These are phyloP conservation scores for Pythium aquatile DNA, from an alignment of 352 stramenopile genomes.

Conservation along the genomic window DNA sequence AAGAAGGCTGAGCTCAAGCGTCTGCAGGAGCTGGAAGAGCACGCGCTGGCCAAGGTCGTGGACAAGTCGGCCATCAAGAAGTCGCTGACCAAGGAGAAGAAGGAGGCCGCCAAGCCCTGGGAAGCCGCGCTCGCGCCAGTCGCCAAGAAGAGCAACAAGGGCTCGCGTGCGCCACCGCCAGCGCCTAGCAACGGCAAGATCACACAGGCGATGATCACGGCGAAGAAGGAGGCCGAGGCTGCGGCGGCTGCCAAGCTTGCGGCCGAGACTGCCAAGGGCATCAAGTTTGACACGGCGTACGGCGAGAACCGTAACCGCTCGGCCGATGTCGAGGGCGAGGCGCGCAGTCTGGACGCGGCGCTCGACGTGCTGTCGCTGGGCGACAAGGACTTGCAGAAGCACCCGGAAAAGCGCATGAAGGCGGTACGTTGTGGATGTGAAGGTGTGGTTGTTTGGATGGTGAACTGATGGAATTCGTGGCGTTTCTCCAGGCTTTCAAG, in stretches of 20 bases:
- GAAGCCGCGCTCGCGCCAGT: slow-evolving; percentile 60
- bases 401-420: slow-evolving; percentile 71
- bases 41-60: slow-evolving; percentile 44
- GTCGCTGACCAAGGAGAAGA: slow-evolving; percentile 58
- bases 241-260: slow-evolving; percentile 30
- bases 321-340: slow-evolving; percentile 40
- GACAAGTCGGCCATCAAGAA: slow-evolving; percentile 58
- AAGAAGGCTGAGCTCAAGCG: slow-evolving; percentile 77
- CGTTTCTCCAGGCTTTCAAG: slow-evolving; percentile 54
- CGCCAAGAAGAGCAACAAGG: slow-evolving; percentile 69
- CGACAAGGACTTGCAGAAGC: slow-evolving; percentile 54
- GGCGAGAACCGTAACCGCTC: slow-evolving; percentile 61
- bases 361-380: slow-evolving; percentile 53
- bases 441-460: neutral
- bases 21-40: slow-evolving; percentile 64
- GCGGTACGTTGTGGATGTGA: slow-evolving; percentile 29
- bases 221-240: slow-evolving; percentile 45
- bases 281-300: slow-evolving; percentile 60
- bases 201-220: slow-evolving; percentile 51
- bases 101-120: slow-evolving; percentile 64
- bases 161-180: slow-evolving; percentile 34
- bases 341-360: slow-evolving; percentile 63
- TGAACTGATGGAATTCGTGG: neutral
- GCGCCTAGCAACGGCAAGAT: slow-evolving; percentile 40
- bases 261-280: slow-evolving; percentile 47